Conservation (phyloP, 1,284 basidiomycete species). For the Xanthoconium separans region DNA sequence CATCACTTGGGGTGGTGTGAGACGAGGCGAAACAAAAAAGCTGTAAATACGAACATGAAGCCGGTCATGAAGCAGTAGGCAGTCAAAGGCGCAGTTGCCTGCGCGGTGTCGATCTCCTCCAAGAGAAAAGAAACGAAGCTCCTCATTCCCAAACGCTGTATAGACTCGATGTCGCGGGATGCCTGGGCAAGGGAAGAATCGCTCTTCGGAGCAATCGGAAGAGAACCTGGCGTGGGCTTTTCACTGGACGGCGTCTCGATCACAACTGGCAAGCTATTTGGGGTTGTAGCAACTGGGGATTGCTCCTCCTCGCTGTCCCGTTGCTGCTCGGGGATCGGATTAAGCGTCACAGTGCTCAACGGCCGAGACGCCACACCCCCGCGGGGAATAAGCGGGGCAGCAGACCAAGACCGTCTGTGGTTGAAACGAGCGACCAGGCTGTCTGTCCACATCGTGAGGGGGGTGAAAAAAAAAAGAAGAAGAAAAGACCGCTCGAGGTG, state of each 20-base stretch:
- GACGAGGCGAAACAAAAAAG: not conserved
- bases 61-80: conserved; percentile 88
- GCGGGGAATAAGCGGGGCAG: conserved; percentile 14
- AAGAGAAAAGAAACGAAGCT: conserved; percentile 32
- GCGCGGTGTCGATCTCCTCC: conserved; percentile 60
- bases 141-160: conserved; percentile 7
- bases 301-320: not conserved
- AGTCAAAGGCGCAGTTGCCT: conserved; percentile 59
- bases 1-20: conserved; percentile 46
- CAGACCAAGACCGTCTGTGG: conserved; percentile 19
- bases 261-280: conserved; percentile 2
- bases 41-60: conserved; percentile 55
- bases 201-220: not conserved
- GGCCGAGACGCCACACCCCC: conserved; percentile 8
- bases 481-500: not conserved
- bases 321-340: conserved; percentile 12
- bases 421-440: conserved; percentile 16
- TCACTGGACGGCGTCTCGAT: not conserved
- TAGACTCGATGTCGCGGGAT: conserved; percentile 12
- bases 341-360: conserved; percentile 11
- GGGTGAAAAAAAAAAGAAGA: not conserved
- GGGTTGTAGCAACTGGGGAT: not conserved
- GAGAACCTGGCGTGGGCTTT: not conserved
- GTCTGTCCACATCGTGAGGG: conserved; percentile 16
- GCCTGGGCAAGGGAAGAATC: not conserved